A percentile compares a stretch with the other conserved stretches of the same genome.
phyloP scores from a whole-genome alignment of 176 grass and related monocot genomes.

The Eragrostis curvula region DNA sequence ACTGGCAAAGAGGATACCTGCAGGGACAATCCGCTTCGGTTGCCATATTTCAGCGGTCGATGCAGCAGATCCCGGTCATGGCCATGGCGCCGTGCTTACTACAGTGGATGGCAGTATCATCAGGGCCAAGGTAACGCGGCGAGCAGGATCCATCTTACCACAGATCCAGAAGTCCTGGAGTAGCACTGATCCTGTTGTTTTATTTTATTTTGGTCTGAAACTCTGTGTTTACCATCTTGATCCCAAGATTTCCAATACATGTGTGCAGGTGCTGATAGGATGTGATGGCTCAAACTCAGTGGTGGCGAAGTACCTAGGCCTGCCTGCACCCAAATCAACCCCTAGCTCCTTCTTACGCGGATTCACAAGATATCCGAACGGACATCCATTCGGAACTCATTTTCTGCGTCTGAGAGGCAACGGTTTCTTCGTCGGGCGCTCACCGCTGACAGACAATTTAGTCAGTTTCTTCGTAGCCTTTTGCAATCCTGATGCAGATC shows the following conservation, averaged over 20 bases:
- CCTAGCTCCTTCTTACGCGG: neutral
- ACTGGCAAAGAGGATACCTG: slow-evolving; percentile 39
- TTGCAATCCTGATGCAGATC: neutral
- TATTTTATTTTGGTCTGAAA: neutral
- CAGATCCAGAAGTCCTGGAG: neutral
- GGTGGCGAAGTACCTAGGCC: slow-evolving; percentile 37
- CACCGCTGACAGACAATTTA: slow-evolving; percentile 31
- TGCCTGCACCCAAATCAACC: neutral
- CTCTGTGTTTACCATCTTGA: neutral
- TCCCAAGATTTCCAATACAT: too few relatives aligned
- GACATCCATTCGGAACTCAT: slow-evolving; percentile 20
- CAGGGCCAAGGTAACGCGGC: slow-evolving; percentile 33
- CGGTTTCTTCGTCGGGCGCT: neutral
- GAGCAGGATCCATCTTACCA: neutral
- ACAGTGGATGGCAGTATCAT: slow-evolving; percentile 27
- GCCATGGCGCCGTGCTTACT: slow-evolving; percentile 34
- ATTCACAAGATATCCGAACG: slow-evolving; percentile 19
- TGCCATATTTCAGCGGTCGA: slow-evolving; percentile 21
- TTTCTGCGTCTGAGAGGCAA: slow-evolving; percentile 22
- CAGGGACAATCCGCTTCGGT: slow-evolving; percentile 34
- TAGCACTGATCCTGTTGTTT: neutral
- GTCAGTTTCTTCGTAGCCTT: slow-evolving; percentile 23
- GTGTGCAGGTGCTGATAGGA: slow-evolving; percentile 45
- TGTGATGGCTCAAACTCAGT: slow-evolving; percentile 58
- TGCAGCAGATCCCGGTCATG: neutral